Percentiles rank a stretch among this genome's conserved stretches.
phyloP scores from a whole-genome alignment of 2,329 filamentous ascomycete species.

The Thermoascus crustaceus region DNA sequence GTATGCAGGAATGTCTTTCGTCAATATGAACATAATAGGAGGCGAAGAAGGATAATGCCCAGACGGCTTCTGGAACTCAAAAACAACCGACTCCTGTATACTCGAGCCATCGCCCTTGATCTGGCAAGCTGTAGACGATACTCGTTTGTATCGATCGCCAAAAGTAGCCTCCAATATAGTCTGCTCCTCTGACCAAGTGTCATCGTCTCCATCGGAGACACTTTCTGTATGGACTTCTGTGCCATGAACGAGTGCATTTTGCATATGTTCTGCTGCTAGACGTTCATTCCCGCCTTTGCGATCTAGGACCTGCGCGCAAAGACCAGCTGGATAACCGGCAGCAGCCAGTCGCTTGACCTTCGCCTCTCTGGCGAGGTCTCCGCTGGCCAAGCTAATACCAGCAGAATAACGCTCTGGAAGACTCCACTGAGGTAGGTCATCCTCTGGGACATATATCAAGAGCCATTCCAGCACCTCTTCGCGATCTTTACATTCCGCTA shows the following conservation, averaged over 20 bases:
- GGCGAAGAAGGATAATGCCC: constrained; percentile 60
- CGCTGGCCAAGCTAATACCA: constrained; percentile 76
- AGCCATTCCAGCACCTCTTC: constrained; percentile 95
- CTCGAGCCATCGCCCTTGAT: constrained; percentile 53
- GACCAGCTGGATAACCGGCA: constrained; percentile 75
- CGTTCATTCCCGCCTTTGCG: constrained; percentile 63
- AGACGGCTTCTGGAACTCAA: constrained; percentile 63
- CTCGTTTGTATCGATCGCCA: constrained; percentile 59
- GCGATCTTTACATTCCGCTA: constrained; percentile 76
- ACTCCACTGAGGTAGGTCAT: constrained; percentile 88
- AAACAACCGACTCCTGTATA: constrained; percentile 37
- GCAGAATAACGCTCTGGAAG: constrained; percentile 86
- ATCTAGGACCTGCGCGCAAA: constrained; percentile 72
- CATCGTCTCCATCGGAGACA: constrained; percentile 28
- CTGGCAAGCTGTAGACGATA: constrained; percentile 58
- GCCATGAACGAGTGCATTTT: constrained; percentile 56
- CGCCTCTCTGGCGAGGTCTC: constrained; percentile 70
- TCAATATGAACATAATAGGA: constrained; percentile 61
- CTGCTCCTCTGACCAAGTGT: constrained; percentile 79
- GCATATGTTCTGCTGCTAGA: constrained; percentile 69
- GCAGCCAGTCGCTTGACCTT: constrained; percentile 73
- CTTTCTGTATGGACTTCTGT: constrained; percentile 9
- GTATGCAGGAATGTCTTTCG: constrained; percentile 71
- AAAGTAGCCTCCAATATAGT: constrained; percentile 78
- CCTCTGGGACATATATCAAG: constrained; percentile 91